Evolutionary conservation across 2,329 filamentous ascomycete genomes (phyloP), one percentile per base, ranked within the genome.

Genomic region (Sporothrix schenckii): DNA sequence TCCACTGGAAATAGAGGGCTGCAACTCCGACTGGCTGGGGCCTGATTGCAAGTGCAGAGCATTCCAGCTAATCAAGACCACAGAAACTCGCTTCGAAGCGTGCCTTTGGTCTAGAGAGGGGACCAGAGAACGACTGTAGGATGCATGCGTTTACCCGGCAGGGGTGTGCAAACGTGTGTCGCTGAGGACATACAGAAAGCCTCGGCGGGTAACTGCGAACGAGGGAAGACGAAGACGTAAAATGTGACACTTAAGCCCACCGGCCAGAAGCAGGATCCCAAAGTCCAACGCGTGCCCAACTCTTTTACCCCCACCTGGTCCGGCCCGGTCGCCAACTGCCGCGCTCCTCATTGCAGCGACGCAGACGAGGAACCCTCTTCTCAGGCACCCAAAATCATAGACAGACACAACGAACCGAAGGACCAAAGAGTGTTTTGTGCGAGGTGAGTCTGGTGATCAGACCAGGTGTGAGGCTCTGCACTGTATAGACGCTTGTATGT

Each of bases 171-270:
- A 58, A 39, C 19, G 54, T 39, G 30, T 7, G 56, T 19, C 56
- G 56, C 19, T 39, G n/a, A 6, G 34, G 34, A 30, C n/a, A 27
- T n/a, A 53, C 6, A 30, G 53, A 24, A 39, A 61, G 56, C 56
- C 56, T 61, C 56, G 56, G 56, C 56, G 56, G 56, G 56, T 60
- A 44, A 10, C 56, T 21, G 56, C 10, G 56, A 60, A 11, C 34
- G 54, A 30, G 30, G 11, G 49, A 50, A 3, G n/a, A 61, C 44
- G 39, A n/a, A 61, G 56, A 19, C 54, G 41, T 10, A 61, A 4
- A 34, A 61, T 61, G 11, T n/a, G n/a, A 61, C 34, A 9, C 34
- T 63, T 13, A 39, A 24, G 58, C 58, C 58, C 39, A 47, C 24
- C 13, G 4, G 44, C 44, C 44, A 49, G 44, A 19, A 50, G 49